A percentile compares a stretch with the other conserved stretches of the same genome.
Evolutionary conservation across 1,284 basidiomycete genomes (phyloP).

Genomic region (Cystobasidiaceae sp.): DNA sequence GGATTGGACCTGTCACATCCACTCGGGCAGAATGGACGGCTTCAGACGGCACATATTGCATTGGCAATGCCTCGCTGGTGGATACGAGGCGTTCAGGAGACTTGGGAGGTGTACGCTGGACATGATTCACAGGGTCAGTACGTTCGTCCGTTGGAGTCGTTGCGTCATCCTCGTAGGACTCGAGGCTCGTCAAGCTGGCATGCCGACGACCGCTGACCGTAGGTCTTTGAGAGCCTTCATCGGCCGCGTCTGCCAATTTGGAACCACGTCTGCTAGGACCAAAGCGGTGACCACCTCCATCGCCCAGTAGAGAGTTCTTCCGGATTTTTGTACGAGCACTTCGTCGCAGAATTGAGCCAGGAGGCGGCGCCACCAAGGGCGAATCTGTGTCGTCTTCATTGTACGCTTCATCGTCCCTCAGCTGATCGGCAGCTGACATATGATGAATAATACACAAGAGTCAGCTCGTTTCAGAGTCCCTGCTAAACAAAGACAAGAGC

Average conservation of each 20-base stretch:
- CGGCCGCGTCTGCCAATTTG: slow-evolving; percentile 48
- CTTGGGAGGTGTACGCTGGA: not conserved
- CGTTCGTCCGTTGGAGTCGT: not conserved
- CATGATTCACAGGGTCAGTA: too few relatives aligned
- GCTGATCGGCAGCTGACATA: slow-evolving; percentile 15
- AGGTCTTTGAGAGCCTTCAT: slow-evolving; percentile 49
- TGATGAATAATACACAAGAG: not conserved
- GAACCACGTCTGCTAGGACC: slow-evolving; percentile 49
- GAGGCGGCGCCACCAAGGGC: slow-evolving; percentile 81
- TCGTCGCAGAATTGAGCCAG: slow-evolving; percentile 81
- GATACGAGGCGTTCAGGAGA: too few relatives aligned
- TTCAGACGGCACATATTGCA: slow-evolving; percentile 39
- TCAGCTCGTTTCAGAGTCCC: not conserved
- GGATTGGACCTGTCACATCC: slow-evolving; percentile 34
- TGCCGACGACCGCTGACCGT: slow-evolving; percentile 34
- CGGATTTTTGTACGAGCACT: slow-evolving; percentile 92
- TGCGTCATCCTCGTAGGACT: not conserved
- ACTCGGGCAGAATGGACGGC: not conserved
- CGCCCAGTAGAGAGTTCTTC: slow-evolving; percentile 70
- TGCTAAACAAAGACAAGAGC: slow-evolving; percentile 13
- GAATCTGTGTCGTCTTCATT: slow-evolving; percentile 54
- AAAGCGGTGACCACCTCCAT: slow-evolving; percentile 75
- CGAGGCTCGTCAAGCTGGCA: slow-evolving; percentile 5
- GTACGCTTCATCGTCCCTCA: slow-evolving; percentile 16
- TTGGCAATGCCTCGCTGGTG: slow-evolving; percentile 40